A percentile compares a stretch with the other conserved stretches of the same genome.
phyloP scores from a whole-genome alignment of 768 basidiomycete species.

The Leucocoprinus leucothites region DNA sequence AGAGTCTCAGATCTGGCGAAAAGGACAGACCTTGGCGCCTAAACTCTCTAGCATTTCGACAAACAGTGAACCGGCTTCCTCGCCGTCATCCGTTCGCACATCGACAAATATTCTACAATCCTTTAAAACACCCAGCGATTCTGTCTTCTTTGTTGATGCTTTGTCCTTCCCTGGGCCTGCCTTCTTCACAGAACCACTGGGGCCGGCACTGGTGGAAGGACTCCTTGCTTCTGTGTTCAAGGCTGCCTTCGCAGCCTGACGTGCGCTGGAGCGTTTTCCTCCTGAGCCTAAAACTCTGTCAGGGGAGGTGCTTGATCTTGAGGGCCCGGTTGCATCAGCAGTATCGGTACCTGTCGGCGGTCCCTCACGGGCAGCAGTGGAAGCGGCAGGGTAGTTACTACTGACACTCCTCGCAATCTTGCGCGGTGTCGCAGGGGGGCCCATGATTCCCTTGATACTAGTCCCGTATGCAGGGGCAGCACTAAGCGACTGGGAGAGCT shows the following conservation, averaged over 20 bases:
- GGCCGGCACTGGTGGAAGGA: constrained; percentile 7
- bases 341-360: constrained; percentile 18
- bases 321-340: constrained; percentile 4
- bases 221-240: constrained; percentile 18
- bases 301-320: neutral
- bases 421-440: constrained; percentile 46
- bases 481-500: constrained; percentile 64
- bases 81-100: constrained; percentile 80
- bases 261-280: constrained; percentile 29
- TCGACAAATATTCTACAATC: constrained; percentile 84
- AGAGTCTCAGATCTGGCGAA: neutral
- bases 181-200: constrained; percentile 17
- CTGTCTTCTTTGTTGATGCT: constrained; percentile 22
- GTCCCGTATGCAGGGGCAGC: constrained; percentile 38
- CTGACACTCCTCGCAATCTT: constrained; percentile 35
- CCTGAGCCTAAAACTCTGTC: neutral
- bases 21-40: constrained; percentile 69
- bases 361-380: constrained; percentile 16
- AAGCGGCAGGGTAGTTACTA: constrained; percentile 30
- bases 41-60: constrained; percentile 77
- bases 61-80: constrained; percentile 78
- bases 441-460: constrained; percentile 35
- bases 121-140: constrained; percentile 55
- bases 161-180: constrained; percentile 14
- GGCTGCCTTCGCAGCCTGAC: constrained; percentile 25